Evolutionary conservation across 331 rosid genomes (phyloP).

Genomic region (Saraca asoca): DNA sequence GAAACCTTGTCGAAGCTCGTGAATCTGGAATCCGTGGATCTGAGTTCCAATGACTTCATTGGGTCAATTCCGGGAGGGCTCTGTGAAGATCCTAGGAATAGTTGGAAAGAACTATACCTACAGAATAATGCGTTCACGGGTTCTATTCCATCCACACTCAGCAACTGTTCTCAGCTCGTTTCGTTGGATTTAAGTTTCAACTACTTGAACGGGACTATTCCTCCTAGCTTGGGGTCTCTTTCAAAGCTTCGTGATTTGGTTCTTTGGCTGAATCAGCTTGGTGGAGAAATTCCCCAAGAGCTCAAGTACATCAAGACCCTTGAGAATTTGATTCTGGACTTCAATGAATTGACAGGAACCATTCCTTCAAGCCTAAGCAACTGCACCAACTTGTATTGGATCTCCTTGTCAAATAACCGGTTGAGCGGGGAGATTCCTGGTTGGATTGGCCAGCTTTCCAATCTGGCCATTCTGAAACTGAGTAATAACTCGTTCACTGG

Average conservation of each 20-base stretch:
- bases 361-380: slow-evolving; percentile 76
- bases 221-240: slow-evolving; percentile 66
- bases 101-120: slow-evolving; percentile 60
- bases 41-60: slow-evolving; percentile 65
- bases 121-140: slow-evolving; percentile 75
- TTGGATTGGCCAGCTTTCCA: slow-evolving; percentile 68
- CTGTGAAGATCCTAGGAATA: slow-evolving; percentile 50
- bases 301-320: slow-evolving; percentile 52
- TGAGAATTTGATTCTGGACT: slow-evolving; percentile 83
- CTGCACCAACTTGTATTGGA: slow-evolving; percentile 80
- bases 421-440: slow-evolving; percentile 68
- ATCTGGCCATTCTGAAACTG: slow-evolving; percentile 75
- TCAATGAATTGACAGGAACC: slow-evolving; percentile 66
- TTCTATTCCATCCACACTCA: slow-evolving; percentile 61
- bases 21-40: slow-evolving; percentile 69
- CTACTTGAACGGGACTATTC: slow-evolving; percentile 69
- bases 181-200: slow-evolving; percentile 89
- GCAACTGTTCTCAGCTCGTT: slow-evolving; percentile 81
- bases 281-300: slow-evolving; percentile 79
- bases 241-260: slow-evolving; percentile 65
- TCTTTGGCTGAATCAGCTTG: slow-evolving; percentile 78
- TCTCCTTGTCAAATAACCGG: slow-evolving; percentile 81
- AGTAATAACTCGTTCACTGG: slow-evolving; percentile 83
- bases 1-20: slow-evolving; percentile 51
- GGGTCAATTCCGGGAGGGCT: slow-evolving; percentile 58